phyloP scores from a whole-genome alignment of 106 monocot genomes.

The Amphibolis antarctica region DNA sequence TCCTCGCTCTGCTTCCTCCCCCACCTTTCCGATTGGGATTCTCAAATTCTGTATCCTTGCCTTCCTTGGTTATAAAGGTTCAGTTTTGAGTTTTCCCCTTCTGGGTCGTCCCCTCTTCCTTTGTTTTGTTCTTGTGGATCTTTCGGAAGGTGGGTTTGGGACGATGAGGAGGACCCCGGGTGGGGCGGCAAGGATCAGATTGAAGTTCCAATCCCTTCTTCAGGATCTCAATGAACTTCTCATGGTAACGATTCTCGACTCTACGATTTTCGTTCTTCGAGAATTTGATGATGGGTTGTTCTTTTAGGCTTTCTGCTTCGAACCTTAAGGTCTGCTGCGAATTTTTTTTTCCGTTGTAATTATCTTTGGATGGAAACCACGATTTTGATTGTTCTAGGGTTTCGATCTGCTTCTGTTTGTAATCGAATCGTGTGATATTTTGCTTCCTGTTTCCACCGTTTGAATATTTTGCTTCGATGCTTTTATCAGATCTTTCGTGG shows the following conservation, averaged over 20 bases:
- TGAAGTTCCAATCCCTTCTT: not conserved
- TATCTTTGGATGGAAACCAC: not conserved
- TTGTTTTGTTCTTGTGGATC: not conserved
- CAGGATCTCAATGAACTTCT: not conserved
- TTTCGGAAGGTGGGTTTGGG: not conserved
- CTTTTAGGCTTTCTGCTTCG: not conserved
- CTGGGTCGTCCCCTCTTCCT: not conserved
- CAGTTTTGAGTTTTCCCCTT: not conserved
- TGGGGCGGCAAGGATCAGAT: not conserved
- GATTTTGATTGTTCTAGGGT: not conserved
- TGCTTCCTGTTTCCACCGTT: not conserved
- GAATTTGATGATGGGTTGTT: not conserved
- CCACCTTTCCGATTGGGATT: not conserved
- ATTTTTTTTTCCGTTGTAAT: not conserved
- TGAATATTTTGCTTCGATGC: not conserved
- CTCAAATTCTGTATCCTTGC: not conserved
- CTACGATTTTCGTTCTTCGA: not conserved
- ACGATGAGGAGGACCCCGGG: not conserved
- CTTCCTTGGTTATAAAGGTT: not conserved
- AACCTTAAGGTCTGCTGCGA: not conserved
- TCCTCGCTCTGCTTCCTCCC: not conserved
- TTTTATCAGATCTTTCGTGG: not conserved
- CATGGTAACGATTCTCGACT: not conserved
- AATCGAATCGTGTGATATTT: not conserved
- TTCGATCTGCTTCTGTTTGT: constrained; percentile 1